phyloP scores from a whole-genome alignment of 768 basidiomycete species.

The Lactarius quietus region DNA sequence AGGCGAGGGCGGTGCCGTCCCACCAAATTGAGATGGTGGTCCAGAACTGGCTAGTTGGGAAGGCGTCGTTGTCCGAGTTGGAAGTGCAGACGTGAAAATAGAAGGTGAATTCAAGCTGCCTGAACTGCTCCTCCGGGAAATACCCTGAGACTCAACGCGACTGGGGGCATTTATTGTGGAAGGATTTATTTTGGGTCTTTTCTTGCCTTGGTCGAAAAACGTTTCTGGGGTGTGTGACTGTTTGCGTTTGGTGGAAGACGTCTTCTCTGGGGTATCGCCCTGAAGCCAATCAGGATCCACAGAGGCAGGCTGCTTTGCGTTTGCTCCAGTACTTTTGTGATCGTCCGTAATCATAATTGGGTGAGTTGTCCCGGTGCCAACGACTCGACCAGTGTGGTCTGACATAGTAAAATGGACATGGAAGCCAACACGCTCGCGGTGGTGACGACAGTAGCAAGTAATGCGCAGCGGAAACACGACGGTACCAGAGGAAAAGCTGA shows the following conservation, averaged over 20 bases:
- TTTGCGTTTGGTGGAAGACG: constrained; percentile 41
- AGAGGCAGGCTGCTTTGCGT: constrained; percentile 26
- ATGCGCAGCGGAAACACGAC: constrained; percentile 90
- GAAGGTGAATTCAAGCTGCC: constrained; percentile 33
- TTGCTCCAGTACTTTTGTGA: constrained; percentile 72
- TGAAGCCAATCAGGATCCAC: constrained; percentile 49
- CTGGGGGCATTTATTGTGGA: constrained; percentile 51
- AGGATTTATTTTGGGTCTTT: constrained; percentile 72
- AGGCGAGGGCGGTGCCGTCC: constrained; percentile 25
- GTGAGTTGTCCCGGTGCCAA: constrained; percentile 77
- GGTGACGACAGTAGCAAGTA: constrained; percentile 98
- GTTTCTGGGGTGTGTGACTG: constrained; percentile 37
- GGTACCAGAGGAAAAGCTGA: constrained; percentile 86
- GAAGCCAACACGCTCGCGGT: constrained; percentile 95
- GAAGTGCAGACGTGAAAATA: constrained; percentile 30
- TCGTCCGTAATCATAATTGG: constrained; percentile 99
- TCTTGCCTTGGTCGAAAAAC: constrained; percentile 40
- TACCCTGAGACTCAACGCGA: constrained; percentile 31
- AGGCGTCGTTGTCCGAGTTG: constrained; percentile 34
- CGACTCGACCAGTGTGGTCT: constrained; percentile 71
- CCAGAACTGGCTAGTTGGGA: constrained; percentile 26
- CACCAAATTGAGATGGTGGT: constrained; percentile 21
- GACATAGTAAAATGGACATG: constrained; percentile 84
- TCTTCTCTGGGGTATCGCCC: constrained; percentile 17
- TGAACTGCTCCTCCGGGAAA: constrained; percentile 32